Base-by-base conservation (phyloP, 2,329 filamentous ascomycete genomes). In the Fusarium sambucinum region DNA sequence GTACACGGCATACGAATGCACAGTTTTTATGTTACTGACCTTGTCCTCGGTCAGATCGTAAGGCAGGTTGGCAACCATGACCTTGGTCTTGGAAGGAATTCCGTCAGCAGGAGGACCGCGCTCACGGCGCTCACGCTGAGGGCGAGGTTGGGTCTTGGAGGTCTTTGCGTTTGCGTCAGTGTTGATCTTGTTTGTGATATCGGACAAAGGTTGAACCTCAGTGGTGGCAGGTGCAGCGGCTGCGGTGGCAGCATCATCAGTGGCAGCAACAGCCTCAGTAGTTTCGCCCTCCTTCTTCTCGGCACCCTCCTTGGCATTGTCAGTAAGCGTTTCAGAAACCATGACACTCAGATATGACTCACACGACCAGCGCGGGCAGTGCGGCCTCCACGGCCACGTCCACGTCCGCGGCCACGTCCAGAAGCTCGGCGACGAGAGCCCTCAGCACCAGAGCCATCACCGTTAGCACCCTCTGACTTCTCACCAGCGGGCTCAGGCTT, bases 31-130 rank as follows among this genome's bases (percentile, higher is more conserved):
- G 30, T 14, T 86, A 73, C 67, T 58, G 83, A 97, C 95, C 90
- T 95, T 96, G 78, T 98, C 94, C 86, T 99, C 96, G 76, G 91
- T 95, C 81, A 98, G 88, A 84, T 99, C 95, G 79, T 99, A 99
- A 54, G 96, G 96, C 69, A 99, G 89, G 87, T 99, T 99, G 78
- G 96, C 96, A 77, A 99, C 96, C 96, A 99, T 99, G 84, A 99
- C 93, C 92, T 99, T 99, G 83, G 92, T 98, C 91, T 97, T 97
- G 83, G 95, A 98, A 72, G 96, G 91, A 77, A 99, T 93, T 74
- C 96, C 96, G 80, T 99, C 95, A 82, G 97, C 95, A 64, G 96
- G 96, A 71, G 96, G 96, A 69, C 96, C 96, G 81, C 96, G 94
- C 89, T 97, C 87, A 74, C 88, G 86, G 76, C 87, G 86, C 84